Base-by-base conservation (phyloP, 805 yeast species). In the Yamadazyma olivae region DNA sequence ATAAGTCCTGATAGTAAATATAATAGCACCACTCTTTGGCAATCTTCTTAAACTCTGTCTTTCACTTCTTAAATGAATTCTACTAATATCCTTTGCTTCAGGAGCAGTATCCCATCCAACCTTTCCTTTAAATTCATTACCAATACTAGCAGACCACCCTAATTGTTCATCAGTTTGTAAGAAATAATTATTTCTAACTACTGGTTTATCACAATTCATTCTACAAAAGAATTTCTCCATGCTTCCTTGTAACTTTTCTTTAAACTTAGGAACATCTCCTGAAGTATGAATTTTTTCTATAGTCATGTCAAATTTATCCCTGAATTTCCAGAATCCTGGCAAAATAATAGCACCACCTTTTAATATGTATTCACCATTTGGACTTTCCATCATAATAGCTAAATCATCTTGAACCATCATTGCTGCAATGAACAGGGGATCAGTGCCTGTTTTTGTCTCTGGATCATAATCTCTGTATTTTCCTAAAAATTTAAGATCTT, bases 281-380 rank as follows among this genome's bases (percentile, higher is more conserved):
- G 74, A 60, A 7, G 81, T 75, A 52, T 81, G 88, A 42, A 81
- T 80, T 17, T 66, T 69, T 26, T 71, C 60, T 29, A 81, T 56
- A 13, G 83, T 78, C 57, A 73, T 56, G 37, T 75, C 69, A 21
- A 73, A 50, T 53, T 81, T 81, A 49, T 81, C 87, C 35, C 59
- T 67, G 27, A 81, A 66, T 50, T 84, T 65, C 87, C 87, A 81
- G 54, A 80, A 81, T 0, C 82, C 87, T 3, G 88, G 81, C 30
- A 81, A 64, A 49, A 77, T 61, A 33, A 81, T 76, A 4, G 82
- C 75, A 2, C 85, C 88, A 19, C 75, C 80, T 46, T 71, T 74
- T 36, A 81, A 61, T 22, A 60, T 59, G 50, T 78, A 80, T 35
- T 74, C 70, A 6, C 84, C 86, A 25, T 77, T 68, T 16, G 65